Evolutionary conservation across 768 basidiomycete species (phyloP).

Genomic region (Leccinum fibrillosum): DNA sequence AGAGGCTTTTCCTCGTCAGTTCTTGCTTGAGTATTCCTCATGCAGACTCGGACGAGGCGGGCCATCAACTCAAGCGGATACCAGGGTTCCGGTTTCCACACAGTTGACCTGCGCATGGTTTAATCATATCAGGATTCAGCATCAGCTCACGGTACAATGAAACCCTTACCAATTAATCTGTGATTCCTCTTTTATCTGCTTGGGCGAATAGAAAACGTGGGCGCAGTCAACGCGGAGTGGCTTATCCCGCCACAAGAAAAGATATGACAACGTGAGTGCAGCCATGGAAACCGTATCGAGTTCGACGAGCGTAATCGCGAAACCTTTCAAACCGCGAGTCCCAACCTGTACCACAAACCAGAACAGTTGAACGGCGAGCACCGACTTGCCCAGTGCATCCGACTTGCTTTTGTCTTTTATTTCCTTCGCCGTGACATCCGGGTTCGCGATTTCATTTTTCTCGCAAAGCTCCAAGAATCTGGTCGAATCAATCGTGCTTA

Average conservation of each 20-base stretch:
- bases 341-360: neutral
- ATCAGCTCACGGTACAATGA: neutral
- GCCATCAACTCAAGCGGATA: neutral
- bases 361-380: neutral
- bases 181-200: neutral
- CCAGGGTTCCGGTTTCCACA: neutral
- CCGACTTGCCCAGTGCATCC: neutral
- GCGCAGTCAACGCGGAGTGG: neutral
- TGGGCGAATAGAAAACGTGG: neutral
- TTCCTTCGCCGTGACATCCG: neutral
- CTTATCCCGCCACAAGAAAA: neutral
- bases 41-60: neutral
- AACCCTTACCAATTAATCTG: neutral
- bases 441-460: neutral
- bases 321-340: neutral
- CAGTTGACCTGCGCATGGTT: neutral
- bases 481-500: too few species aligned
- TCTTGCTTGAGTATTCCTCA: neutral
- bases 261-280: neutral
- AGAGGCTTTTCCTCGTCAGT: neutral
- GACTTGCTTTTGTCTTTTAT: neutral
- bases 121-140: neutral
- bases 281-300: neutral
- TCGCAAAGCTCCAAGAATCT: neutral
- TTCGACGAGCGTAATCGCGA: neutral